These are phyloP conservation scores for Penicillium paxilli DNA, from an alignment of 495 filamentous ascomycete genomes.

Conservation along the genomic window DNA sequence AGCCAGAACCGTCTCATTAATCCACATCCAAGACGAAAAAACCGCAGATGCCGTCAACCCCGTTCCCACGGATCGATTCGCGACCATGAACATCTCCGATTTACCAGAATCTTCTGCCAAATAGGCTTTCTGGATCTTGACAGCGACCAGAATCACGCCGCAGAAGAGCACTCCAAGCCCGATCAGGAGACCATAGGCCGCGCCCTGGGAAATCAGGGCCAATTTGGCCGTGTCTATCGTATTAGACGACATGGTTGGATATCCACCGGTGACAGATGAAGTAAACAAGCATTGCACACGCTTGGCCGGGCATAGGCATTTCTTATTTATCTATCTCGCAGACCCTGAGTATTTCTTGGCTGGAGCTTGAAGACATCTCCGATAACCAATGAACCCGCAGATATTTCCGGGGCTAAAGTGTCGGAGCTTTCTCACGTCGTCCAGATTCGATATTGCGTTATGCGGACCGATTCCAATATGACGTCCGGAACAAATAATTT, in stretches of 20 bases:
- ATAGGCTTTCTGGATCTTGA: slow-evolving; percentile 43
- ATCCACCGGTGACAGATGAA: background rate
- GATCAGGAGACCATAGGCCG: slow-evolving; percentile 45
- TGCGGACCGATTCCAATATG: slow-evolving; percentile 4
- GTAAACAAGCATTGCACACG: background rate
- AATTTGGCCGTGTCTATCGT: slow-evolving; percentile 41
- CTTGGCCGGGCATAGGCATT: background rate
- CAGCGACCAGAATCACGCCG: slow-evolving; percentile 39
- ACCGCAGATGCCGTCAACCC: slow-evolving; percentile 52
- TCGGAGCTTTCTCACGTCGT: slow-evolving; percentile 28
- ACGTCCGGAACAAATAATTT: background rate
- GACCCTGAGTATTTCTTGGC: background rate
- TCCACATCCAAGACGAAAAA: slow-evolving; percentile 52
- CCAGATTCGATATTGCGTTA: slow-evolving; percentile 29
- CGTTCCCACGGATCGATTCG: slow-evolving; percentile 47
- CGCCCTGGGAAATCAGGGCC: slow-evolving; percentile 38
- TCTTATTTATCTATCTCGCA: background rate
- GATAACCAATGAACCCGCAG: slow-evolving; percentile 9
- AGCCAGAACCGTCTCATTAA: slow-evolving; percentile 43
- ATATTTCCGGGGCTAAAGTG: background rate
- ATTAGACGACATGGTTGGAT: slow-evolving; percentile 37
- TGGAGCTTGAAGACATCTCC: background rate
- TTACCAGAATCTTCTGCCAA: slow-evolving; percentile 46
- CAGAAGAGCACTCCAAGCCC: slow-evolving; percentile 45
- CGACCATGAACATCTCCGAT: slow-evolving; percentile 56